A percentile compares a stretch with the other conserved stretches of the same genome.
phyloP scores from a whole-genome alignment of 345 rosid species.

The Arabidopsis arenosa region DNA sequence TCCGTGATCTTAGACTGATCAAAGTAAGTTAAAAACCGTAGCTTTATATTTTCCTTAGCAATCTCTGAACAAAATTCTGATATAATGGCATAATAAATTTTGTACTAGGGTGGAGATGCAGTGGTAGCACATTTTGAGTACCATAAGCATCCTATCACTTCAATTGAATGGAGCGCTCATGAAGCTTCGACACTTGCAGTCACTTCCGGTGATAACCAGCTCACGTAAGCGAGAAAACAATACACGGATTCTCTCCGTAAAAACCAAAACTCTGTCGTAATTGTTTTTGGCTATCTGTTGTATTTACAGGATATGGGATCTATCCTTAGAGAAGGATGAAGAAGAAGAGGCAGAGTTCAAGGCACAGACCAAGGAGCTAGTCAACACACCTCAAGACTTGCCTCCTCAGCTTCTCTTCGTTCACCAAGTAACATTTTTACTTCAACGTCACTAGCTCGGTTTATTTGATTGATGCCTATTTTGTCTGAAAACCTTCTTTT shows the following conservation, averaged over 20 bases:
- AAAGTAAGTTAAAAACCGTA: conserved; percentile 46
- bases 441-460: not conserved
- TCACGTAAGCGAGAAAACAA: conserved; percentile 63
- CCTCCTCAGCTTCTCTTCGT: conserved; percentile 97
- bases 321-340: conserved; percentile 89
- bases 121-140: conserved; percentile 91
- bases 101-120: conserved; percentile 67
- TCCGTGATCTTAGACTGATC: conserved; percentile 84
- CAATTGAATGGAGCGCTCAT: conserved; percentile 93
- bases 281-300: conserved; percentile 1
- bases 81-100: not conserved
- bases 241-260: not conserved
- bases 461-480: conserved; percentile 5
- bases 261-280: not conserved
- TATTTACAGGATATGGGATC: conserved; percentile 85
- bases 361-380: conserved; percentile 81
- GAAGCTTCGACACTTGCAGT: conserved; percentile 90
- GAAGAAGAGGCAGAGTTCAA: conserved; percentile 95
- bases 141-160: conserved; percentile 88
- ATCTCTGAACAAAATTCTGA: conserved; percentile 11
- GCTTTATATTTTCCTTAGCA: not conserved
- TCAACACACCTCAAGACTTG: conserved; percentile 78
- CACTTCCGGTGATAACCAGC: conserved; percentile 84
- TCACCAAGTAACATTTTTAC: conserved; percentile 69
- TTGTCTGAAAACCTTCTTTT: conserved; percentile 1